Percentiles rank a stretch among this genome's conserved stretches.
Conservation (phyloP, 192 early-diverging fungal species). For the Diversispora eburnea region DNA sequence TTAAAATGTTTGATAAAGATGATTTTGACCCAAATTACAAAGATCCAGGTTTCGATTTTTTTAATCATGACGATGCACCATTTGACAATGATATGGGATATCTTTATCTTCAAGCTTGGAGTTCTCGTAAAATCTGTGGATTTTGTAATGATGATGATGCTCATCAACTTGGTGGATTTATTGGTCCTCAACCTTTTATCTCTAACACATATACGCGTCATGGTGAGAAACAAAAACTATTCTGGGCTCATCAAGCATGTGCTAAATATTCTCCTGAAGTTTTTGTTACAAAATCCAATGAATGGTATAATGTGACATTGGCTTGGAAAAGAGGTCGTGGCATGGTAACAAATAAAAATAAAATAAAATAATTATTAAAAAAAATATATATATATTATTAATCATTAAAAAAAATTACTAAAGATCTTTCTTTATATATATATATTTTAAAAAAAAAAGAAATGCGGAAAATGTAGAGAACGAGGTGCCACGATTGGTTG, state of each 20-base stretch:
- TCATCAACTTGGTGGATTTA: constrained; percentile 47
- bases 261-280: constrained; percentile 85
- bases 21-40: constrained; percentile 44
- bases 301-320: constrained; percentile 82
- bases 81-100: constrained; percentile 48
- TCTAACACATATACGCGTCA: constrained; percentile 47
- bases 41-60: constrained; percentile 28
- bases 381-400: neutral
- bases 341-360: constrained; percentile 64
- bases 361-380: neutral
- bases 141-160: constrained; percentile 67
- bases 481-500: constrained; percentile 86
- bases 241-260: constrained; percentile 87
- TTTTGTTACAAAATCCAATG: constrained; percentile 56
- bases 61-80: constrained; percentile 30
- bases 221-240: constrained; percentile 52
- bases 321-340: constrained; percentile 71
- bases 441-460: constrained; percentile 35
- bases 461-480: constrained; percentile 71
- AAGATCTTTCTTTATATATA: neutral
- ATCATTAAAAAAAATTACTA: neutral
- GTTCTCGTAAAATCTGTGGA: constrained; percentile 53
- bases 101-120: constrained; percentile 48
- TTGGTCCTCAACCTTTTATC: constrained; percentile 63
- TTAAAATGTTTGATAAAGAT: constrained; percentile 59